Conservation (phyloP, 306 rosid genomes). For the Vigna reflexopilosa region DNA sequence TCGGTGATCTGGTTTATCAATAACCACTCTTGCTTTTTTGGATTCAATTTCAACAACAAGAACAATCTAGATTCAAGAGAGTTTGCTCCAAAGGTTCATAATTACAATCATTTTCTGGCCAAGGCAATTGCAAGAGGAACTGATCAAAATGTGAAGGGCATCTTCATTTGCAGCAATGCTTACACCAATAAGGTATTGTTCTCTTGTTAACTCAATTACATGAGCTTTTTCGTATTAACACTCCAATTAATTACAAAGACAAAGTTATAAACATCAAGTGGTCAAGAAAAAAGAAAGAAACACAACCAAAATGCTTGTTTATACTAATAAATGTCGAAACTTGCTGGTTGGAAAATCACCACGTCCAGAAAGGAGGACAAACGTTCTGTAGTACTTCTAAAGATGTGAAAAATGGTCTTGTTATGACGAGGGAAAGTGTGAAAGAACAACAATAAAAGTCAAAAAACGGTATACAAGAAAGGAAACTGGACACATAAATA, state of each 20-base stretch:
- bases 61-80: constrained; percentile 84
- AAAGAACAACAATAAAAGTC: too few relatives aligned
- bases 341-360: constrained; percentile 38
- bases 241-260: too few relatives aligned
- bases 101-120: constrained; percentile 78
- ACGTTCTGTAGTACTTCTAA: background rate
- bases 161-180: constrained; percentile 89
- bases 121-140: constrained; percentile 91
- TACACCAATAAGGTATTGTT: constrained; percentile 80
- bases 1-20: constrained; percentile 68
- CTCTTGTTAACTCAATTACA: constrained; percentile 37
- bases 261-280: too few relatives aligned
- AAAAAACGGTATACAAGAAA: too few relatives aligned
- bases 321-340: background rate
- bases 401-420: constrained; percentile 44
- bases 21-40: constrained; percentile 77
- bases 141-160: constrained; percentile 90
- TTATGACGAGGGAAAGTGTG: background rate
- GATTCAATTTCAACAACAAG: constrained; percentile 46
- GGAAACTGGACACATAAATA: background rate
- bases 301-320: constrained; percentile 1
- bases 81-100: constrained; percentile 87
- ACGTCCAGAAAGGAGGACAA: constrained; percentile 81
- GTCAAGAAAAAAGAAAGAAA: background rate
- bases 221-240: too few relatives aligned